Evolutionary conservation across 805 yeast species (phyloP).

Genomic region (Yamadazyma sp.): DNA sequence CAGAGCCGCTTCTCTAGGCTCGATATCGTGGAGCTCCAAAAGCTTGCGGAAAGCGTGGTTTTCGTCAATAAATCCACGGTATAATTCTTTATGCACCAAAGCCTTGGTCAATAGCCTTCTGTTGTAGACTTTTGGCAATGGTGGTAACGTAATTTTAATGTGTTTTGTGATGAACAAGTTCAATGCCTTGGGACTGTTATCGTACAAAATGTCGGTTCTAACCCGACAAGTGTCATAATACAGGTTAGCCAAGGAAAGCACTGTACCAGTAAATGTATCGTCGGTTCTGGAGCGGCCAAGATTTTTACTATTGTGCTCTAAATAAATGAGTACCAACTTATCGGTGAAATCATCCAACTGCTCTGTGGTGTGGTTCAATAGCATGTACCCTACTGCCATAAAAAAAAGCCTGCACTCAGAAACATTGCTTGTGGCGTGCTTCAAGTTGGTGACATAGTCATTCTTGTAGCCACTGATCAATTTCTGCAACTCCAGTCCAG

Average conservation of each 20-base stretch:
- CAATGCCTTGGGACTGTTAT: constrained; percentile 17
- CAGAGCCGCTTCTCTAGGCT: constrained; percentile 20
- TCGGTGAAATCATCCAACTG: constrained; percentile 28
- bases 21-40: constrained; percentile 20
- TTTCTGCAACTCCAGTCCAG: constrained; percentile 22
- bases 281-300: constrained; percentile 12
- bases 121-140: constrained; percentile 32
- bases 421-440: constrained; percentile 8
- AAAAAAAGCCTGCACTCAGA: constrained; percentile 15
- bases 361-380: constrained; percentile 15
- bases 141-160: constrained; percentile 30
- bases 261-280: constrained; percentile 9
- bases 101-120: constrained; percentile 32
- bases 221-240: constrained; percentile 28
- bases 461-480: constrained; percentile 15
- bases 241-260: constrained; percentile 18
- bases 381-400: constrained; percentile 18
- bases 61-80: constrained; percentile 27
- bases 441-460: constrained; percentile 8
- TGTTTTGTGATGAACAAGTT: constrained; percentile 25
- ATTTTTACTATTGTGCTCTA: constrained; percentile 19
- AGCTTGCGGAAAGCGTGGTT: constrained; percentile 26
- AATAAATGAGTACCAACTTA: constrained; percentile 31
- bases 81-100: constrained; percentile 39
- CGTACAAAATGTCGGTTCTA: constrained; percentile 24